These are phyloP conservation scores for Heracleum sosnowskyi DNA, from an alignment of 129 eudicot species.

Conservation along the genomic window DNA sequence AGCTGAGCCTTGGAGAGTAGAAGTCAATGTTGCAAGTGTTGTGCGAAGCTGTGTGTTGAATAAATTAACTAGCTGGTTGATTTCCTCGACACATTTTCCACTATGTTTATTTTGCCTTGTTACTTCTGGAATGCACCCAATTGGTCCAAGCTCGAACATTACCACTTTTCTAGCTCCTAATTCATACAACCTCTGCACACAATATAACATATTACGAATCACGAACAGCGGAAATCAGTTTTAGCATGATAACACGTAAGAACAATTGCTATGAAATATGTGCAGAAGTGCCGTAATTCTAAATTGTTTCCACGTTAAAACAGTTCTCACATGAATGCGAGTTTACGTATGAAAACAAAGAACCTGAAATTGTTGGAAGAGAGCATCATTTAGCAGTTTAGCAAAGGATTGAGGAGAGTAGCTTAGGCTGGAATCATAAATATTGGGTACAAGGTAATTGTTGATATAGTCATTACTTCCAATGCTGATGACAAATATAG, in stretches of 20 bases:
- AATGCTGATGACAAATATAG: conserved; percentile 16
- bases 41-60: conserved; percentile 31
- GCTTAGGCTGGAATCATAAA: not conserved
- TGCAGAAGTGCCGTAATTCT: not conserved
- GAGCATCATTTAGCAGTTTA: conserved; percentile 24
- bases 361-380: conserved; percentile 39
- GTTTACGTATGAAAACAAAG: not conserved
- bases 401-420: conserved; percentile 39
- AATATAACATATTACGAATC: not conserved
- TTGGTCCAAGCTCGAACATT: conserved; percentile 49
- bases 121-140: conserved; percentile 47
- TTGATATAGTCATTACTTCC: conserved; percentile 21
- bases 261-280: not conserved
- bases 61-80: conserved; percentile 22
- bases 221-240: not conserved
- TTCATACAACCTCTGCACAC: conserved; percentile 32
- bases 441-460: conserved; percentile 12
- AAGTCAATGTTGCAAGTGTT: conserved; percentile 23
- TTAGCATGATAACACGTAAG: not conserved
- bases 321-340: not conserved
- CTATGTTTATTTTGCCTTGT: conserved; percentile 8
- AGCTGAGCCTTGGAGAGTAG: conserved; percentile 31
- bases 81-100: conserved; percentile 36
- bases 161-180: conserved; percentile 50
- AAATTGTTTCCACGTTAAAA: not conserved